phyloP scores from a whole-genome alignment of 2,329 filamentous ascomycete species.

The Thielaviopsis musarum region DNA sequence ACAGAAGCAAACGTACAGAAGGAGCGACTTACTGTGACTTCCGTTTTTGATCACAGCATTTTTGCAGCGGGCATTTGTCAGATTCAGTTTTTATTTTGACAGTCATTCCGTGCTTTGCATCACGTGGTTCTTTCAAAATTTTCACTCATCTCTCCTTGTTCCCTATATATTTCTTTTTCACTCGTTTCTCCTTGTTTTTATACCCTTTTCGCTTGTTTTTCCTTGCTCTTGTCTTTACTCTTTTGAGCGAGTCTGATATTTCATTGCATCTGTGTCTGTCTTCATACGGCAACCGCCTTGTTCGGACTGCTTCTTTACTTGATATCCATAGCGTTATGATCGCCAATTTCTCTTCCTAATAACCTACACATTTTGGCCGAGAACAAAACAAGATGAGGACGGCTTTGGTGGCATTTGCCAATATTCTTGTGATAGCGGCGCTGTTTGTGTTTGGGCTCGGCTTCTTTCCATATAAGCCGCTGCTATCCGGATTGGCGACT shows the following conservation, averaged over 20 bases:
- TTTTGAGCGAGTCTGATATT: neutral
- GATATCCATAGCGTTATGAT: neutral
- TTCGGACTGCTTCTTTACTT: neutral
- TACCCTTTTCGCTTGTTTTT: too few species aligned
- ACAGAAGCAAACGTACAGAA: neutral
- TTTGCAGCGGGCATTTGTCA: neutral
- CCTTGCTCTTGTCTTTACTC: neutral
- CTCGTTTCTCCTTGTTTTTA: too few species aligned
- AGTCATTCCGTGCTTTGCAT: neutral
- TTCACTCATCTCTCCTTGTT: too few species aligned
- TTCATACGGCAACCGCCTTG: neutral
- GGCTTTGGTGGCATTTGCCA: slow-evolving; percentile 29
- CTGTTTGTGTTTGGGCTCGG: slow-evolving; percentile 67
- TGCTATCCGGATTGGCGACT: slow-evolving; percentile 67
- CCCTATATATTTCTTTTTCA: too few species aligned
- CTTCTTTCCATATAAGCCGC: slow-evolving; percentile 96
- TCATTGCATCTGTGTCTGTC: neutral
- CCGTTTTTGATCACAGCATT: neutral
- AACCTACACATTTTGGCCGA: neutral
- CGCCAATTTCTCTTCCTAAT: neutral
- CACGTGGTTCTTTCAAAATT: neutral
- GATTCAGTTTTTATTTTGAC: neutral
- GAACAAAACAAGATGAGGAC: neutral
- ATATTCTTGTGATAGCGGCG: slow-evolving; percentile 59
- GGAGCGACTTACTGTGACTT: neutral